A percentile compares a stretch with the other conserved stretches of the same genome.
These are phyloP conservation scores for Dothistroma pini DNA, from an alignment of 2,329 filamentous ascomycete species.

Conservation along the genomic window DNA sequence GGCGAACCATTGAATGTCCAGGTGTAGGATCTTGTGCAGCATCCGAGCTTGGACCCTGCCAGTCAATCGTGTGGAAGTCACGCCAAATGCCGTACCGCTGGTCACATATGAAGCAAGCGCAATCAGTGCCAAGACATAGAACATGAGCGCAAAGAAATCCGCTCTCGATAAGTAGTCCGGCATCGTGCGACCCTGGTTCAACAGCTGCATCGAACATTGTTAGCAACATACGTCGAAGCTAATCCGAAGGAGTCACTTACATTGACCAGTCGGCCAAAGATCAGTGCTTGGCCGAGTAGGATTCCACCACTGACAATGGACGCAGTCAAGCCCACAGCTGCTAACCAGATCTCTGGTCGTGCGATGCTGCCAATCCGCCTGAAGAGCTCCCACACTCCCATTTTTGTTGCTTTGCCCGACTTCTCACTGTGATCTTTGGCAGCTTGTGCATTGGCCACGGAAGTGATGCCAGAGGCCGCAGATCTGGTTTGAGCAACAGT, in stretches of 20 bases:
- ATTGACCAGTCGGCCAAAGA: constrained; percentile 51
- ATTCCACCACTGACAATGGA: constrained; percentile 47
- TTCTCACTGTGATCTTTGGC: neutral
- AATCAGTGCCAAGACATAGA: constrained; percentile 53
- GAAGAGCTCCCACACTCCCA: constrained; percentile 15
- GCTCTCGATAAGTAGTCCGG: constrained; percentile 22
- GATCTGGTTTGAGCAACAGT: constrained; percentile 8
- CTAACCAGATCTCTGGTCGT: constrained; percentile 39
- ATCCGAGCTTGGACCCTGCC: constrained; percentile 44
- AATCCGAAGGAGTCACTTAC: constrained; percentile 3
- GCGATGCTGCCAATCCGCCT: constrained; percentile 19
- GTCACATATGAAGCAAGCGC: constrained; percentile 44
- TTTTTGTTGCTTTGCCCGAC: neutral
- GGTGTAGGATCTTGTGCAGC: constrained; percentile 52
- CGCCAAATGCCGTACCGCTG: constrained; percentile 47
- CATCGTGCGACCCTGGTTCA: constrained; percentile 44
- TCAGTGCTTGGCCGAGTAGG: constrained; percentile 59
- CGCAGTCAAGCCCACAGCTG: constrained; percentile 41
- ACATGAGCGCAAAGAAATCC: constrained; percentile 47
- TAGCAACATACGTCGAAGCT: neutral
- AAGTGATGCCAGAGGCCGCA: neutral
- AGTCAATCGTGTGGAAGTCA: constrained; percentile 46
- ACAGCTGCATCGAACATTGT: constrained; percentile 29
- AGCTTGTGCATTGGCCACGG: neutral
- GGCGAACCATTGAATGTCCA: constrained; percentile 53